phyloP scores from a whole-genome alignment of 352 stramenopile species.

The Globisporangium heterothallicum region DNA sequence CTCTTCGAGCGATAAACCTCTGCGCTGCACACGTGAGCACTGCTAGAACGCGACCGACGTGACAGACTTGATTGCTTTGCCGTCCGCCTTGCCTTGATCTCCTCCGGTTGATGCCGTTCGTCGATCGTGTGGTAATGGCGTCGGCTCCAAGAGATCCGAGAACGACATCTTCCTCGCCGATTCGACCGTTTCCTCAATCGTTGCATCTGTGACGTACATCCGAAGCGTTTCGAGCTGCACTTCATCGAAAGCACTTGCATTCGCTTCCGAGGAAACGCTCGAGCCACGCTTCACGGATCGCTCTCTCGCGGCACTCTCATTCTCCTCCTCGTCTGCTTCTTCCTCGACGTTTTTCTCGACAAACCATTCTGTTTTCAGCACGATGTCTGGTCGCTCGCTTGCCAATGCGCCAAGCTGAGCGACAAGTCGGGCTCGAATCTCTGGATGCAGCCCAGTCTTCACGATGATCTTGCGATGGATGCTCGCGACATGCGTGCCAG shows the following conservation, averaged over 20 bases:
- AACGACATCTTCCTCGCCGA: slow-evolving; percentile 17
- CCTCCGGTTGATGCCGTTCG: slow-evolving; percentile 7
- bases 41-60: slow-evolving; percentile 15
- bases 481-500: slow-evolving; percentile 34
- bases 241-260: neutral
- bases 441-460: slow-evolving; percentile 64
- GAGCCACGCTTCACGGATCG: slow-evolving; percentile 6
- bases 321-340: slow-evolving; percentile 10
- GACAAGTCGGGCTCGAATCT: slow-evolving; percentile 63
- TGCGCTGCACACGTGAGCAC: too few species aligned
- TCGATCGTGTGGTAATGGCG: slow-evolving; percentile 1
- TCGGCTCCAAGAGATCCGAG: slow-evolving; percentile 29
- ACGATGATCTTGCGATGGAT: slow-evolving; percentile 68
- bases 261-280: neutral
- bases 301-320: neutral
- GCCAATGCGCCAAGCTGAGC: slow-evolving; percentile 52
- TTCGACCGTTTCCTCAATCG: slow-evolving; percentile 19
- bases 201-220: slow-evolving; percentile 52
- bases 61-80: slow-evolving; percentile 10
- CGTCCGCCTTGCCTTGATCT: slow-evolving; percentile 1
- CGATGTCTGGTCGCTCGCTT: slow-evolving; percentile 51
- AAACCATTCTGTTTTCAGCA: slow-evolving; percentile 71
- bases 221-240: slow-evolving; percentile 51
- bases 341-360: slow-evolving; percentile 33
- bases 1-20: too few species aligned